Evolutionary conservation across 371 early-diverging fungal genomes (phyloP).

Genomic region (Funneliformis caledonium): DNA sequence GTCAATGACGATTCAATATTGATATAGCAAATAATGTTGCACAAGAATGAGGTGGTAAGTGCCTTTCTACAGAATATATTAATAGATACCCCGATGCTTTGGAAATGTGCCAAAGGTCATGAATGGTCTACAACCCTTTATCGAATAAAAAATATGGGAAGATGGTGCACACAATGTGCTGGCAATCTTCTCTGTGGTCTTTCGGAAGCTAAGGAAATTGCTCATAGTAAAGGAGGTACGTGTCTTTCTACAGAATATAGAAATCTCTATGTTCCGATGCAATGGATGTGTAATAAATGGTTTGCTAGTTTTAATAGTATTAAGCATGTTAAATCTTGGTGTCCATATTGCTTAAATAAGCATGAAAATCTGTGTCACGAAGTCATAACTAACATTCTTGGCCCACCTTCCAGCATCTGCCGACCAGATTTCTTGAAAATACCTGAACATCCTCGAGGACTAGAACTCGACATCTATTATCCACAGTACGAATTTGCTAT

Average conservation of each 20-base stretch:
- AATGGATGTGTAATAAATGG: conserved; percentile 18
- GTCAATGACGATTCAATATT: not conserved
- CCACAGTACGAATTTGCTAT: no score
- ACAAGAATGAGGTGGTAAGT: not conserved
- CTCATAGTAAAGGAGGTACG: not conserved
- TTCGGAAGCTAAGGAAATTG: conserved; percentile 14
- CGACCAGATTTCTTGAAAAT: no score
- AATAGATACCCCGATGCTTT: conserved; percentile 8
- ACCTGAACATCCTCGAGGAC: no score
- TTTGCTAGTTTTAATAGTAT: conserved; percentile 8
- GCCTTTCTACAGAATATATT: conserved; percentile 23
- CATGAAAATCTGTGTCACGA: no score
- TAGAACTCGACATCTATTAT: no score
- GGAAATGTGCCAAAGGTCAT: conserved; percentile 32
- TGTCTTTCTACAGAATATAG: conserved; percentile 20
- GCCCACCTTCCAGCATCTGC: no score
- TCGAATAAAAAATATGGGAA: conserved; percentile 26
- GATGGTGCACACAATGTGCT: no score
- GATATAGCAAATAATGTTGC: not conserved
- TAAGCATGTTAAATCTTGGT: not conserved
- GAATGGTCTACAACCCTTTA: conserved; percentile 23
- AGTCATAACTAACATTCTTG: no score
- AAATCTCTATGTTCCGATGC: not conserved
- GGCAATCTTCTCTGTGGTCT: conserved; percentile 25
- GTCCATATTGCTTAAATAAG: no score